A percentile compares a stretch with the other conserved stretches of the same genome.
These are phyloP conservation scores for Parathielavia appendiculata DNA, from an alignment of 495 filamentous ascomycete species.

Conservation along the genomic window DNA sequence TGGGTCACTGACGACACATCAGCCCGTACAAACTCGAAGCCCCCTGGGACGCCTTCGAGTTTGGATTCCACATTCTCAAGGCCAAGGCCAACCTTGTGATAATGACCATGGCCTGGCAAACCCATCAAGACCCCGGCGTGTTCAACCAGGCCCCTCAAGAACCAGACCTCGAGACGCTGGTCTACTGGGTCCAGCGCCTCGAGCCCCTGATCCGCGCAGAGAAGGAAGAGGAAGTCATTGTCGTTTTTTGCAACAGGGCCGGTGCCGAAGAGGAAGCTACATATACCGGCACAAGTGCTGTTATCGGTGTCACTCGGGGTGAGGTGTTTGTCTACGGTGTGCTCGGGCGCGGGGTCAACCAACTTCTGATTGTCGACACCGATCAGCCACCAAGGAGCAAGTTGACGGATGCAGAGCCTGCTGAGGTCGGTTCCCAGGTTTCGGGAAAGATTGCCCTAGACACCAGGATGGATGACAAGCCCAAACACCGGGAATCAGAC, in stretches of 20 bases:
- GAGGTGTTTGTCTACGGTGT: constrained; percentile 64
- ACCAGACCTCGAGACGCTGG: constrained; percentile 74
- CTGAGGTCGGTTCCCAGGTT: constrained; percentile 2
- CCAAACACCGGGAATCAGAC: background rate
- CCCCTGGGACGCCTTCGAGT: constrained; percentile 76
- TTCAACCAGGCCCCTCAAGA: constrained; percentile 42
- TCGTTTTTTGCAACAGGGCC: constrained; percentile 78
- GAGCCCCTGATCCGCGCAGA: constrained; percentile 62
- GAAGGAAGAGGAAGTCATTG: constrained; percentile 58
- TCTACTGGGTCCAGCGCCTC: constrained; percentile 85
- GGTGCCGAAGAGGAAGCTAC: constrained; percentile 61
- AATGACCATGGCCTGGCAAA: constrained; percentile 86
- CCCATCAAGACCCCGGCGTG: constrained; percentile 47
- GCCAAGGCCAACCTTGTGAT: constrained; percentile 65
- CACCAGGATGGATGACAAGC: background rate
- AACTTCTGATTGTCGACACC: constrained; percentile 61
- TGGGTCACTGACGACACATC: constrained; percentile 13
- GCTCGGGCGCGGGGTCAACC: constrained; percentile 60
- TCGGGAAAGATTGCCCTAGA: background rate
- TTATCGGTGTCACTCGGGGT: constrained; percentile 67
- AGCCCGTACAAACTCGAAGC: constrained; percentile 69
- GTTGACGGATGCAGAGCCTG: constrained; percentile 21
- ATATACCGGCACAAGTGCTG: constrained; percentile 83
- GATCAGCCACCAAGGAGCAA: constrained; percentile 26
- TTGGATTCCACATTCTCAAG: constrained; percentile 71